Evolutionary conservation across 1,139 yeast genomes (phyloP), one percentile per base, ranked within the genome.

Genomic region (Saccharomycopsis hybrid): DNA sequence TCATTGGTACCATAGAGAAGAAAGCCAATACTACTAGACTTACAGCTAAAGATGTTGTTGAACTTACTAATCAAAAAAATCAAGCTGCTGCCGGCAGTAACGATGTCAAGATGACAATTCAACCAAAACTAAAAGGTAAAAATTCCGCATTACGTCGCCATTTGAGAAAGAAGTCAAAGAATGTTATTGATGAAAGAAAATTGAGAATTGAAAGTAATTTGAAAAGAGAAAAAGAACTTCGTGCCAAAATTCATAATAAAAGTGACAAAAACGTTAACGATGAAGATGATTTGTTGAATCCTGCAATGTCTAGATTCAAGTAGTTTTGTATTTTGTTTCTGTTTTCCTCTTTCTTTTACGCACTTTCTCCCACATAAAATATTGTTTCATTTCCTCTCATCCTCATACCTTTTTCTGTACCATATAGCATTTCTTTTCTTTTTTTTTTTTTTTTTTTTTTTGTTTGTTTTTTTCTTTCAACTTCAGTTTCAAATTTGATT

Each of bases 131-230:
- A 36, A 80, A 79, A 62, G 85, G 88, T 47, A 86, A 85, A 65
- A 86, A 89, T 68, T 87, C 97, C 13, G 82, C 90, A 2, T 70
- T 92, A 57, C 82, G 96, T 63, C 77, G 81, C 51, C 82, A 82
- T 63, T 70, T 87, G 66, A 80, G 96, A 65, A 92, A 87, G 75
- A 85, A 85, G 76, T 81, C 83, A 50, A 81, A 79, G 65, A 88
- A 89, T 62, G 92, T 90, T 49, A 80, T 90, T 56, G 96, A 89
- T 65, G 90, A 90, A 65, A 81, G 97, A 60, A 84, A 83, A 60
- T 62, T 85, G 65, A 80, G 95, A 59, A 73, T 87, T n/a, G 94
- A 92, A 63, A 78, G 77, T 55, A 86, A 86, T 60, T 72, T 87
- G 63, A 76, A 75, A 62, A 74, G 73, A 60, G 97, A 92, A 65